Evolutionary conservation across 192 early-diverging fungal genomes (phyloP).

Genomic region (Coemansia umbellata): DNA sequence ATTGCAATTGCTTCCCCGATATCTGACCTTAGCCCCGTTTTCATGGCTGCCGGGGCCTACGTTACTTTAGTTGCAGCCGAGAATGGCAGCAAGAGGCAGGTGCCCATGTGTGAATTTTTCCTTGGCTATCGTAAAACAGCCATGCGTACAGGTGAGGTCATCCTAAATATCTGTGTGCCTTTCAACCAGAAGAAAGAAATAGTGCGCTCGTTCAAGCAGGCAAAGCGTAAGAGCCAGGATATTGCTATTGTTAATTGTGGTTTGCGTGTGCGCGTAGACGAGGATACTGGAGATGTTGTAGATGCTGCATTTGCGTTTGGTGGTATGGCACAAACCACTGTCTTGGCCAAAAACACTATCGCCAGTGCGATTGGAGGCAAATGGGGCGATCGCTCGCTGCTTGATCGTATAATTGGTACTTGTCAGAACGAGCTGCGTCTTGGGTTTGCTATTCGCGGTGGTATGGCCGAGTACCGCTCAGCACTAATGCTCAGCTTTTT

Average conservation of each 20-base stretch:
- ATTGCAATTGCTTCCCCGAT: conserved; percentile 83
- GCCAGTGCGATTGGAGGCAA: conserved; percentile 47
- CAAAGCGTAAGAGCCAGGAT: conserved; percentile 83
- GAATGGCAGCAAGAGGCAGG: conserved; percentile 34
- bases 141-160: conserved; percentile 59
- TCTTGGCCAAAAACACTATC: conserved; percentile 53
- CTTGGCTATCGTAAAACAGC: conserved; percentile 79
- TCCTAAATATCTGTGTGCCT: conserved; percentile 66
- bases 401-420: conserved; percentile 43
- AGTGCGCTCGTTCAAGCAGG: conserved; percentile 78
- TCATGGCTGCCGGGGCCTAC: conserved; percentile 61
- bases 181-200: conserved; percentile 56
- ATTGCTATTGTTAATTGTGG: conserved; percentile 84
- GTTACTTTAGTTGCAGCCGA: conserved; percentile 44
- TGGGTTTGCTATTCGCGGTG: conserved; percentile 55
- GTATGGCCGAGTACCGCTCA: conserved; percentile 66
- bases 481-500: conserved; percentile 59
- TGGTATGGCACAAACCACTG: conserved; percentile 71
- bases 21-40: conserved; percentile 83
- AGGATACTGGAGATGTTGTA: conserved; percentile 35
- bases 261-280: conserved; percentile 56
- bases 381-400: conserved; percentile 54
- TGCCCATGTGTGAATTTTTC: conserved; percentile 73
- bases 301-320: conserved; percentile 71
- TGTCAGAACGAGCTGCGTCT: conserved; percentile 45